Percentiles rank a stretch among this genome's conserved stretches.
Evolutionary conservation across 345 rosid species (phyloP).

Genomic region (Clausena lansium): DNA sequence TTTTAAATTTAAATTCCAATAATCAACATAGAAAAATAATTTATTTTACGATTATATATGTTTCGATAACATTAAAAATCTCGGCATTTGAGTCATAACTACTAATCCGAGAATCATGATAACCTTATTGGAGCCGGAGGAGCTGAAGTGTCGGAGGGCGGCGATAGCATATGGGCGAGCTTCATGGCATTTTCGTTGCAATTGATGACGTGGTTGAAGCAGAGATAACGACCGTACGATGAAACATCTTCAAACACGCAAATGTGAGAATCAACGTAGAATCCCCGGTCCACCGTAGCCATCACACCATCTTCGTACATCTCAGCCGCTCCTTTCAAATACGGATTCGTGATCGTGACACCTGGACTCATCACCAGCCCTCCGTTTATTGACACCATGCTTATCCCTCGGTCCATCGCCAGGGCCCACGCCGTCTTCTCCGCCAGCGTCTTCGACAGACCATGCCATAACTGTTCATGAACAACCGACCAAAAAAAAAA

Average conservation of each 20-base stretch:
- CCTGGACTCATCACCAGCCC: conserved; percentile 50
- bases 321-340: conserved; percentile 70
- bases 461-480: conserved; percentile 57
- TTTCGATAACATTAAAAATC: too few species aligned
- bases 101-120: too few species aligned
- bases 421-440: conserved; percentile 80
- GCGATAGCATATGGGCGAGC: conserved; percentile 34
- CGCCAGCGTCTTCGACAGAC: conserved; percentile 53
- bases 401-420: conserved; percentile 69
- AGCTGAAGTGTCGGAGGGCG: conserved; percentile 27
- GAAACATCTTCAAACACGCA: conserved; percentile 53
- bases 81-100: too few species aligned
- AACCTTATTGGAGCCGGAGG: conserved; percentile 35
- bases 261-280: conserved; percentile 56
- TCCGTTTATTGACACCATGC: conserved; percentile 59
- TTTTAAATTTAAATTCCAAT: too few species aligned
- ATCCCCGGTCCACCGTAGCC: conserved; percentile 46
- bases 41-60: too few species aligned
- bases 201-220: conserved; percentile 52
- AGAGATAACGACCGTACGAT: conserved; percentile 58
- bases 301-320: conserved; percentile 68
- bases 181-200: conserved; percentile 37
- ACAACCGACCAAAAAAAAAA: too few species aligned
- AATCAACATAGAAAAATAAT: too few species aligned
- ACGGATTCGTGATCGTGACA: conserved; percentile 44